phyloP scores from a whole-genome alignment of 192 early-diverging fungal species.

The Mortierella antarctica region DNA sequence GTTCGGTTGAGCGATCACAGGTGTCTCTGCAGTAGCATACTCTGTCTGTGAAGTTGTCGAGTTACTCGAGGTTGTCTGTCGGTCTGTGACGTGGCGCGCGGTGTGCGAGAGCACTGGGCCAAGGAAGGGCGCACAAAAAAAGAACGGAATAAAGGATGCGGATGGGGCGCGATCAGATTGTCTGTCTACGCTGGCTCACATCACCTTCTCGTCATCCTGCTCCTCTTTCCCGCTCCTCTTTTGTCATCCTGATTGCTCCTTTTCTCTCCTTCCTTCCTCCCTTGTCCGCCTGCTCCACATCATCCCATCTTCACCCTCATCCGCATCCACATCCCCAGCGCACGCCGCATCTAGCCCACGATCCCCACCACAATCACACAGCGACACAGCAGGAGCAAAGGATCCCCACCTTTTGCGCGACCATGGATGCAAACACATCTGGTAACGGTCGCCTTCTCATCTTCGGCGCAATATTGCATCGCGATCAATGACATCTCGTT shows the following conservation, averaged over 20 bases:
- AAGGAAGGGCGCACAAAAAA: not conserved
- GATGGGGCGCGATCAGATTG: no score
- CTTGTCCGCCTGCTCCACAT: not conserved
- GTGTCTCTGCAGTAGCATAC: not conserved
- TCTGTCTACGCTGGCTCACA: not conserved
- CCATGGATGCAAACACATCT: conserved; percentile 25
- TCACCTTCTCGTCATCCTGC: not conserved
- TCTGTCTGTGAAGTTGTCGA: no score
- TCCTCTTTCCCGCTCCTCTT: not conserved
- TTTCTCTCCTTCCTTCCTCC: not conserved
- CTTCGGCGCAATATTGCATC: not conserved
- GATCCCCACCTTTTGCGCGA: no score
- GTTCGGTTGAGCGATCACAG: conserved; percentile 5
- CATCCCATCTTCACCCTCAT: not conserved
- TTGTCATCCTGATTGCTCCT: not conserved
- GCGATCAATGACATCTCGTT: no score
- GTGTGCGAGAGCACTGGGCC: not conserved
- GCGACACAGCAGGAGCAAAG: no score
- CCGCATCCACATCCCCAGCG: not conserved
- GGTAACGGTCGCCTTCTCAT: conserved; percentile 7
- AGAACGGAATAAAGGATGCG: not conserved
- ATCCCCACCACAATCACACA: not conserved
- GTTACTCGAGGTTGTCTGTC: no score
- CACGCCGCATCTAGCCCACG: not conserved
- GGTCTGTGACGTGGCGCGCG: conserved; percentile 21